Evolutionary conservation across 257 asterid species (phyloP), one percentile per base, ranked within the genome.

Genomic region (Parsonsia alboflavescens): DNA sequence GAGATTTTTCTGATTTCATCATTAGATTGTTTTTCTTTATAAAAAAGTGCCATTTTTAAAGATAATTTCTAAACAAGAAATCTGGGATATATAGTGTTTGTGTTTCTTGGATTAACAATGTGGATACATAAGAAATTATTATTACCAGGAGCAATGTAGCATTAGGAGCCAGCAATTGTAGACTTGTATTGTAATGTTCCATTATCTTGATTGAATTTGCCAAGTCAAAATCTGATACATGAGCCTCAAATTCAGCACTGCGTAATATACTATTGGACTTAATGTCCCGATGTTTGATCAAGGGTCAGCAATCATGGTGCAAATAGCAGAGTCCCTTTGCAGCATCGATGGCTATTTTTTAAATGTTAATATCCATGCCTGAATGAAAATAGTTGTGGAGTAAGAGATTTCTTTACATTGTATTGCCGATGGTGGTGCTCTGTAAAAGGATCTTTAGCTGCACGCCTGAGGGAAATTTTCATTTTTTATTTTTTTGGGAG

Each of bases 81-180:
- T 15, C n/a, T 50, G 17, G 17, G 21, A 53, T 53, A 24, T 53
- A 3, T 17, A 10, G 65, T 10, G 65, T 58, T 58, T 59, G 48
- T 50, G n/a, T 57, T 17, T 59, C 70, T 13, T 42, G 39, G n/a
- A 6, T 7, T 21, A 26, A 68, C 71, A 62, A n/a, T 72, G 56
- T 45, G 5, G 19, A 2, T 21, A 13, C n/a, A 52, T n/a, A n/a
- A n/a, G n/a, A 17, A 45, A 70, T 2, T 0, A 2, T 16, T 49
- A 42, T 16, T 77, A 83, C 87, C 87, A 72, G 84, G 87, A 68
- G 87, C 87, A 80, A 83, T 83, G 80, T 83, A 83, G 82, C 87
- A 84, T 44, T 80, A 83, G 68, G 86, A 83, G 52, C 87, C 87
- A 2, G 86, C 86, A 66, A 83, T 83, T 58, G 86, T 84, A 62